Evolutionary conservation across 2,329 filamentous ascomycete species (phyloP), one percentile per base, ranked within the genome.

Genomic region (Claviceps monticola): DNA sequence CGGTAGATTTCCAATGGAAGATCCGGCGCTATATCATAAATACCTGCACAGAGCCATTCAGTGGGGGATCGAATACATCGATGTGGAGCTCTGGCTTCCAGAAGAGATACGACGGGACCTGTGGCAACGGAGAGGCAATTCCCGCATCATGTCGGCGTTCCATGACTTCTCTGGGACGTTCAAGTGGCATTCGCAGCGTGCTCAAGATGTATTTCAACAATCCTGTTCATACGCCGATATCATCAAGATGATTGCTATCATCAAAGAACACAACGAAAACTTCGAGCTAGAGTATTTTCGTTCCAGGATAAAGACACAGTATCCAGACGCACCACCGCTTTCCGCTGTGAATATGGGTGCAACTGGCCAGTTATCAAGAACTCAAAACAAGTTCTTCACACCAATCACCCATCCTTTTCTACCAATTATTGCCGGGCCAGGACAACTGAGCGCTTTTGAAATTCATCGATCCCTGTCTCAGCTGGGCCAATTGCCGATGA

Each of bases 251-350:
- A 93, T 93, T 60, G 82, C 84, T 36, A 83, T 90, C 62, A 86
- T 88, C 62, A 84, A 82, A 62, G 83, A 84, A 42, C 82, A 86
- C 63, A 87, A 89, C 62, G 87, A 90, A 59, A 93, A 94, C 66
- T 93, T 94, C 62, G 87, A 94, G 68, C 76, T 94, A 37, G 88
- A 94, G 66, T 90, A 90, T 66, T 94, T 95, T 68, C 82, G 88
- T 34, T 88, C 86, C 11, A 78, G 82, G 57, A 83, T 93, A 63
- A 81, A 81, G 60, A 71, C 77, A 34, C 80, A 84, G 56, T 83
- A 84, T 57, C 77, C 84, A 0, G 75, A 83, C 55, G 74, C 76
- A 8, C 86, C 87, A 9, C 84, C 86, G 1, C 74, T 95, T 37
- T 93, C 87, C 2, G 87, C 85, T 6, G 80, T 94, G 58, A 93